Percentiles rank a stretch among this genome's conserved stretches.
Conservation (phyloP, 2,329 filamentous ascomycete genomes). For the Fusarium sororula region DNA sequence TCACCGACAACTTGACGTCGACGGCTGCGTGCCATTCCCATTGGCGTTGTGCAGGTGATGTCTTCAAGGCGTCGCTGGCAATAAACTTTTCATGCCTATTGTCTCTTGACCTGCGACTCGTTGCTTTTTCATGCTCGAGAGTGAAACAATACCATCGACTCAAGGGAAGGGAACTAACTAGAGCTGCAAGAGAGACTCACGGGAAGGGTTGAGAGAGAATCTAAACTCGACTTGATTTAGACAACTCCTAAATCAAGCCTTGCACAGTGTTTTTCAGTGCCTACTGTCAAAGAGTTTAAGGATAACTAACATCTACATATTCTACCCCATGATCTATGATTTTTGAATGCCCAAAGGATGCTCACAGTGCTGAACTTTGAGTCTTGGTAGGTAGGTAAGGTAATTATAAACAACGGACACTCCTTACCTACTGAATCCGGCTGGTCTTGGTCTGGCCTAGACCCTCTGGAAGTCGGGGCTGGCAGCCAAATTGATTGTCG, state of each 20-base stretch:
- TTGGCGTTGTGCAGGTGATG: slow-evolving; percentile 24
- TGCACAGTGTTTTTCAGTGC: slow-evolving; percentile 4
- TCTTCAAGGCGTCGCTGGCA: slow-evolving; percentile 2
- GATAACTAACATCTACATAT: not conserved
- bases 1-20: slow-evolving; percentile 25
- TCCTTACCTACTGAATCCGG: slow-evolving; percentile 35
- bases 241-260: not conserved
- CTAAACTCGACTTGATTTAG: not conserved
- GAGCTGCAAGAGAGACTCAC: not conserved
- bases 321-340: not conserved
- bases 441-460: slow-evolving; percentile 25
- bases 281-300: not conserved
- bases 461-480: slow-evolving; percentile 26
- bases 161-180: slow-evolving; percentile 5
- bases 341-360: not conserved
- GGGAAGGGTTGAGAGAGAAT: not conserved
- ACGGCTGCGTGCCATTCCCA: slow-evolving; percentile 16
- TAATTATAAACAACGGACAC: not conserved
- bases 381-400: not conserved
- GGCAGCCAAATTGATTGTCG: slow-evolving; percentile 11
- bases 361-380: slow-evolving; percentile 10
- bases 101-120: slow-evolving; percentile 5
- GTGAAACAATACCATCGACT: slow-evolving; percentile 14
- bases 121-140: slow-evolving; percentile 13
- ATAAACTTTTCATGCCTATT: slow-evolving; percentile 10